Base-by-base conservation (phyloP, 2,329 filamentous ascomycete species). In the Aspergillus sp. region DNA sequence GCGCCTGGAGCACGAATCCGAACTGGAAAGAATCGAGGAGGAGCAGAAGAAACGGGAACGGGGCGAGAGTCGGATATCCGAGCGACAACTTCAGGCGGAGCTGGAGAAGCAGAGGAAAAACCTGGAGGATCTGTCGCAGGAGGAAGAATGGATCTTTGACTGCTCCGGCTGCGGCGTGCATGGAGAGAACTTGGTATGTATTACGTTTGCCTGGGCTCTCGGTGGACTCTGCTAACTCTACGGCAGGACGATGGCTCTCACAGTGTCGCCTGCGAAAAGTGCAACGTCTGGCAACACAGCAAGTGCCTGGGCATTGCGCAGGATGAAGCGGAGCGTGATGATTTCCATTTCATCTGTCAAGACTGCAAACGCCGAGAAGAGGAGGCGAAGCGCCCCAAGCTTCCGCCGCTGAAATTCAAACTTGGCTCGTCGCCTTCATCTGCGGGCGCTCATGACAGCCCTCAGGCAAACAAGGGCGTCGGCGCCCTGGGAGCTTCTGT, bases 251-350 rank as follows among this genome's bases (percentile, higher is more conserved):
- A 97, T 68, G 94, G 94, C 32, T 88, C 90, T 6, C 92, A 96
- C 68, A 96, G 91, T 68, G 86, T 99, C 58, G 89, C 92, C 23
- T 99, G 94, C 73, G 94, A 99, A 67, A 86, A 81, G 60, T 99
- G 94, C 77, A 95, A 88, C 67, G 87, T 96, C 45, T 99, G 94
- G 94, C 93, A 97, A 69, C 94, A 99, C 68, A 96, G 91, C 78
- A 90, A 88, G 64, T 99, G 94, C 67, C 82, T 96, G 54, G 88
- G 87, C 38, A 88, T 97, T 58, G 82, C 83, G 43, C 83, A 95
- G 63, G 76, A 81, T 54, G 88, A 92, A 57, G 92, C 91, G 0
- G 93, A 96, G 58, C 81, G 86, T 44, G 85, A 90, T 1, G 89
- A 95, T 59, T 97, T 97, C 64, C 86, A 89, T 56, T 96, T 96